A percentile compares a stretch with the other conserved stretches of the same genome.
Conservation (phyloP, 2,329 filamentous ascomycete species). For the Harringtonia aguacate region DNA sequence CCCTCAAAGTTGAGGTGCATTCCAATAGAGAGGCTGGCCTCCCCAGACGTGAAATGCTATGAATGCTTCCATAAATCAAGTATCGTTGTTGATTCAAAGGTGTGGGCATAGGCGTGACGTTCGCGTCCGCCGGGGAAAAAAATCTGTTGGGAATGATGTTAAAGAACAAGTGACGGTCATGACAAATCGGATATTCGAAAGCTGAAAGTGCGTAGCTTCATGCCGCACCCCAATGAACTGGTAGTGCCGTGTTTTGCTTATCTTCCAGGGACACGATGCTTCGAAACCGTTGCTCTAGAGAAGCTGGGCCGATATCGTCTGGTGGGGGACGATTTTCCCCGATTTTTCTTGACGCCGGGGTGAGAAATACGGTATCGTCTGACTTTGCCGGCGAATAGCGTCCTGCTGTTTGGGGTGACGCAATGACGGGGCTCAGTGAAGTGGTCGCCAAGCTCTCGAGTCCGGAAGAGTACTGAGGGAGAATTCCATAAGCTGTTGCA, state of each 20-base stretch:
- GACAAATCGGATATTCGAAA: not conserved
- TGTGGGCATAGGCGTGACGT: not conserved
- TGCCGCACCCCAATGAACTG: constrained; percentile 5
- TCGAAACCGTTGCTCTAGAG: constrained; percentile 19
- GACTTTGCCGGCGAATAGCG: constrained; percentile 8
- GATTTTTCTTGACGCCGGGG: constrained; percentile 19
- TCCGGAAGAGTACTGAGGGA: constrained; percentile 18
- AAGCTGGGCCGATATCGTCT: constrained; percentile 14
- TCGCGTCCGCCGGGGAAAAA: not conserved
- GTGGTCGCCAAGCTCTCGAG: constrained; percentile 10
- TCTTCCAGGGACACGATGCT: constrained; percentile 7
- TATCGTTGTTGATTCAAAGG: not conserved
- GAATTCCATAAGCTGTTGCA: constrained; percentile 38
- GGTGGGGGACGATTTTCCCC: constrained; percentile 34
- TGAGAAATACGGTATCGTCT: constrained; percentile 10
- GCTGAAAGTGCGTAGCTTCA: not conserved
- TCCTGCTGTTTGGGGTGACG: constrained; percentile 10
- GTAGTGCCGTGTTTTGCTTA: constrained; percentile 8
- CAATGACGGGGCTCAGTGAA: constrained; percentile 5
- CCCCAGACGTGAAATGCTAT: not conserved
- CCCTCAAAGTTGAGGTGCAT: too few relatives aligned
- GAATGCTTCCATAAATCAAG: not conserved
- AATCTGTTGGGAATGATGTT: constrained; percentile 2
- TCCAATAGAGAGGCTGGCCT: not conserved
- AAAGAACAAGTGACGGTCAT: not conserved